Evolutionary conservation across 306 rosid genomes (phyloP), one percentile per base, ranked within the genome.

Genomic region (Glycine latifolia): DNA sequence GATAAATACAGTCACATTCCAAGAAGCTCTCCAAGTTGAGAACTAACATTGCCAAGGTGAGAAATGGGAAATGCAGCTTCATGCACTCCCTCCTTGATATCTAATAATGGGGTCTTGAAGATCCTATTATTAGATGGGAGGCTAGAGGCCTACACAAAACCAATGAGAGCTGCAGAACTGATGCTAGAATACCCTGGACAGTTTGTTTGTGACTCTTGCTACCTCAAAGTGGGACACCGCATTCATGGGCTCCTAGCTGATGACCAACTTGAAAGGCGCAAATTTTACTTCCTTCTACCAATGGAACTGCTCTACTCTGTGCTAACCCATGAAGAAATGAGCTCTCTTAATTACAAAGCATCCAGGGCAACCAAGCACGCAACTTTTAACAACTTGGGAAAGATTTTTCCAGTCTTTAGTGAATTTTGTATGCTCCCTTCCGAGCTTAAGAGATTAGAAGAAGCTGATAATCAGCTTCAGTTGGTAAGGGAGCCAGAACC

Each of bases 221-320:
- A 56, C 77, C 98, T 95, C 79, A 82, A 78, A 77, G 91, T 92
- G 4, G 95, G 98, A 5, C 88, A 87, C 68, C 86, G 98, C 41
- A 90, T 95, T 82, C 94, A 86, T 26, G 97, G 97, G 43, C 94
- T 95, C 2, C 14, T 87, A 12, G 91, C 97, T 4, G 94, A 92
- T 31, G 91, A 89, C 52, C 84, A 85, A 49, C 94, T 95, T 2
- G 86, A 90, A 72, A 77, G 82, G 48, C 81, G 88, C 17, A 89
- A 72, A 15, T 83, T 92, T 56, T 95, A 95, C 75, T 87, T 92
- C 43, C 97, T 95, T 70, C 95, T 95, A 53, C 97, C 97, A 2
- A 89, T 95, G 95, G 97, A 95, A 3, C 85, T 90, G 17, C 91
- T 95, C 3, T 95, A 92, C 88, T 95, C 97, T 1, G 97, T 90